These are phyloP conservation scores for Lepiota brunneoincarnata DNA, from an alignment of 768 basidiomycete species.

Conservation along the genomic window DNA sequence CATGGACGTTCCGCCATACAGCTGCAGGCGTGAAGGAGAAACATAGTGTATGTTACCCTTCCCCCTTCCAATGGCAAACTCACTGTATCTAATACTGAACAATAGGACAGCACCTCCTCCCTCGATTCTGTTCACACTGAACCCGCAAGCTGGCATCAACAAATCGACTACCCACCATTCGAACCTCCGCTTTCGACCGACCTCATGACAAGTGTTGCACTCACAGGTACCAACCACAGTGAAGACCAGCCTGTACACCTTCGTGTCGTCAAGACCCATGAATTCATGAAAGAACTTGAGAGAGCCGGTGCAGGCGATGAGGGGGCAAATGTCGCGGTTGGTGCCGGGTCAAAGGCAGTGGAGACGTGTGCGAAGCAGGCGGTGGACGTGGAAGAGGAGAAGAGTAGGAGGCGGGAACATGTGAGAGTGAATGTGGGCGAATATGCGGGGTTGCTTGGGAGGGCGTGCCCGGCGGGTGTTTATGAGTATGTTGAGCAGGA, in stretches of 20 bases:
- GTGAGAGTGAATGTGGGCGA: slow-evolving; percentile 72
- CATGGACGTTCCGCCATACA: slow-evolving; percentile 87
- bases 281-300: slow-evolving; percentile 24
- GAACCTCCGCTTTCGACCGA: slow-evolving; percentile 92
- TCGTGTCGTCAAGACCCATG: slow-evolving; percentile 47
- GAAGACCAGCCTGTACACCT: slow-evolving; percentile 95
- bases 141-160: slow-evolving; percentile 59
- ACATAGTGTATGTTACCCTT: slow-evolving; percentile 20
- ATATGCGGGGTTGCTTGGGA: slow-evolving; percentile 85
- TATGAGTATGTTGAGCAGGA: slow-evolving; percentile 88
- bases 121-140: slow-evolving; percentile 72
- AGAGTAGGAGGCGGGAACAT: slow-evolving; percentile 53
- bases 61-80: not conserved
- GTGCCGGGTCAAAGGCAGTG: slow-evolving; percentile 27
- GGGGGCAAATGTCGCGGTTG: slow-evolving; percentile 23
- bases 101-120: slow-evolving; percentile 24
- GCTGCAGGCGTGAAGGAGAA: slow-evolving; percentile 29
- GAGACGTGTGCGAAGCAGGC: slow-evolving; percentile 23
- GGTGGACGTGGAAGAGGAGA: slow-evolving; percentile 35
- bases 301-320: slow-evolving; percentile 12
- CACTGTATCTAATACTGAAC: not conserved
- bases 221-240: slow-evolving; percentile 95
- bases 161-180: slow-evolving; percentile 83
- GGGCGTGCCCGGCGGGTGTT: slow-evolving; percentile 92
- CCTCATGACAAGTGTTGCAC: slow-evolving; percentile 82